Percentiles rank a stretch among this genome's conserved stretches.
These are phyloP conservation scores for Gossypium arboreum DNA, from an alignment of 345 rosid species.

Conservation along the genomic window DNA sequence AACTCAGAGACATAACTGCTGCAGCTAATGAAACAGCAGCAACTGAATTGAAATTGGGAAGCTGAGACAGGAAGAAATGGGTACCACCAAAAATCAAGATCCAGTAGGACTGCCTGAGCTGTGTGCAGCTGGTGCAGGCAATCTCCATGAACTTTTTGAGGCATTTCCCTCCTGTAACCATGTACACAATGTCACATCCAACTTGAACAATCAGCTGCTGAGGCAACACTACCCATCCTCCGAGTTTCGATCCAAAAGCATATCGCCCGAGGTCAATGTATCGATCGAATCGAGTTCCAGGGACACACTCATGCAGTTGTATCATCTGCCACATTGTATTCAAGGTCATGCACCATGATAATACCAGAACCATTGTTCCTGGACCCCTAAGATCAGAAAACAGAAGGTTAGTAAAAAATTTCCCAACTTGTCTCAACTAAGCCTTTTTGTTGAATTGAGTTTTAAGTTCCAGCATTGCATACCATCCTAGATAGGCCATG, in stretches of 20 bases:
- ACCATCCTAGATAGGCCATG: conserved; percentile 97
- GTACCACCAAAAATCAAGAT: conserved; percentile 78
- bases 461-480: conserved; percentile 6
- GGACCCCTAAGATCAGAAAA: conserved; percentile 70
- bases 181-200: conserved; percentile 88
- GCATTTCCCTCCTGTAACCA: conserved; percentile 98
- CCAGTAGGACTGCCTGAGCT: conserved; percentile 78
- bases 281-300: conserved; percentile 83
- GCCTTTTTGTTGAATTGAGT: background rate
- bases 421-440: background rate
- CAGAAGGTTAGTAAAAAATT: background rate
- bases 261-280: conserved; percentile 82
- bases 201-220: conserved; percentile 93
- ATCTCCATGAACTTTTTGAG: conserved; percentile 77
- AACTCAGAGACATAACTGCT: conserved; percentile 87
- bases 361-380: conserved; percentile 51
- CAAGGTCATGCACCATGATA: conserved; percentile 86
- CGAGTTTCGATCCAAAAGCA: conserved; percentile 77
- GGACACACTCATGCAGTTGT: conserved; percentile 87
- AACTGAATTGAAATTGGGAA: conserved; percentile 90
- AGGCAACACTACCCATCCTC: conserved; percentile 88
- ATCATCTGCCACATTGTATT: conserved; percentile 99
- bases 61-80: conserved; percentile 89
- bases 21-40: conserved; percentile 93
- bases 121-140: conserved; percentile 60